Base-by-base conservation (phyloP, 257 asterid genomes). In the Phtheirospermum japonicum region DNA sequence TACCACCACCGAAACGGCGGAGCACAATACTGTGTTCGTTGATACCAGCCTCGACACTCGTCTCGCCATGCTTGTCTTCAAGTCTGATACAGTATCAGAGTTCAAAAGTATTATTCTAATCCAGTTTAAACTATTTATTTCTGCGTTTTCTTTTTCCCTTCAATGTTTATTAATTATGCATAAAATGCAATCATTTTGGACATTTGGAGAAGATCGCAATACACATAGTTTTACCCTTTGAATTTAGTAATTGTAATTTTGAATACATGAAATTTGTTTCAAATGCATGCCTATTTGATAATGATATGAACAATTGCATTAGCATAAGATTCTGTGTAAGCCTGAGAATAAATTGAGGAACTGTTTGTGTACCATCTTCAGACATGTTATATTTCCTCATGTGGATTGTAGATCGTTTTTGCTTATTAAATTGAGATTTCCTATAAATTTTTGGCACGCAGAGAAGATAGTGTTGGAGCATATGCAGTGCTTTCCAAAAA, bases 41-140 rank as follows among this genome's bases (percentile, higher is more conserved):
- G 89, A 82, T 40, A 90, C 96, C 72, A 84, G 72, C 73, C 79
- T 90, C 59, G 84, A 73, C 53, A 88, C 98, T 14, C 86, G 71
- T 77, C 63, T 85, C 42, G 85, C 76, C 20, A 23, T 80, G 72
- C 63, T 46, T 54, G 71, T 78, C 51, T 69, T 72, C 53, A 19
- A 56, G 43, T 71, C 83, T 16, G 98, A 86, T 28, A 79, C 88
- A 4, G 76, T 75, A 61, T 69, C 75, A 2, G 77, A 80, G 64
- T 71, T 88, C 77, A 90, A 74, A 82, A 71, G 98, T 82, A 81
- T 48, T 30, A 6, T 20, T 61, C 53, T 9, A 4, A 39, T 63
- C 53, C 39, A 32, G 23, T 14, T 7, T 45, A 17, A n/a, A 0
- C n/a, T n/a, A n/a, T n/a, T 4, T n/a, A 18, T 56, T 37, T 30